These are phyloP conservation scores for Hebeloma cylindrosporum DNA, from an alignment of 768 basidiomycete genomes.

Conservation along the genomic window DNA sequence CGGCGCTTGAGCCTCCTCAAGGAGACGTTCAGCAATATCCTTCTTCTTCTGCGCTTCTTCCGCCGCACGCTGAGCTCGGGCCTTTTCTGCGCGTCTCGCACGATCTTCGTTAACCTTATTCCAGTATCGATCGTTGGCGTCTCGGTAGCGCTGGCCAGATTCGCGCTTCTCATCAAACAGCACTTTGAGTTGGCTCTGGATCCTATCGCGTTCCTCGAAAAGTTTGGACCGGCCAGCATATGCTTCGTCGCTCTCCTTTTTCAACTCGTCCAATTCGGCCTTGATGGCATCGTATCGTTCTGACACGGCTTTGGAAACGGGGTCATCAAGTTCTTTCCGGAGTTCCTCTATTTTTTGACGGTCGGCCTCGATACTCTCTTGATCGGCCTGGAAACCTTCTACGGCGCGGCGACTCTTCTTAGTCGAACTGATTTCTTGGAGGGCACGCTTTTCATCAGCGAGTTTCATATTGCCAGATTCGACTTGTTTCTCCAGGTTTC, in stretches of 20 bases:
- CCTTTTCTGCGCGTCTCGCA: conserved; percentile 76
- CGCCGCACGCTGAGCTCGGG: conserved; percentile 70
- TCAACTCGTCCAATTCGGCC: conserved; percentile 81
- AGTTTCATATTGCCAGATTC: conserved; percentile 91
- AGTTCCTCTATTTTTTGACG: conserved; percentile 74
- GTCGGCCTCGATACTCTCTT: conserved; percentile 81
- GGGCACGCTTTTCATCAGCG: conserved; percentile 92
- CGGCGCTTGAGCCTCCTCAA: conserved; percentile 88
- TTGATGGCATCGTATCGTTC: conserved; percentile 83
- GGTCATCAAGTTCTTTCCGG: conserved; percentile 84
- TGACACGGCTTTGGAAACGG: conserved; percentile 76
- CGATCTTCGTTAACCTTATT: conserved; percentile 86
- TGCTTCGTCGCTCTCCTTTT: conserved; percentile 83
- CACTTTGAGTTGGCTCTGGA: conserved; percentile 67
- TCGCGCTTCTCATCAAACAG: conserved; percentile 80
- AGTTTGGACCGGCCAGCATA: conserved; percentile 80
- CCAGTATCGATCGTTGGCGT: conserved; percentile 82
- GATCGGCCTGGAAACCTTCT: conserved; percentile 78
- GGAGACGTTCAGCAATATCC: conserved; percentile 75
- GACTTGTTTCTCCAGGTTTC: conserved; percentile 84
- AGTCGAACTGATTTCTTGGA: conserved; percentile 80
- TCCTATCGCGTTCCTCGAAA: conserved; percentile 78
- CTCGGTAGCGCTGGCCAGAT: conserved; percentile 66
- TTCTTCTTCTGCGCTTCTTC: conserved; percentile 79
- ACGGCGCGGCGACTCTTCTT: conserved; percentile 74